A percentile compares a stretch with the other conserved stretches of the same genome.
These are phyloP conservation scores for Botrytis deweyae DNA, from an alignment of 2,329 filamentous ascomycete genomes.

Conservation along the genomic window DNA sequence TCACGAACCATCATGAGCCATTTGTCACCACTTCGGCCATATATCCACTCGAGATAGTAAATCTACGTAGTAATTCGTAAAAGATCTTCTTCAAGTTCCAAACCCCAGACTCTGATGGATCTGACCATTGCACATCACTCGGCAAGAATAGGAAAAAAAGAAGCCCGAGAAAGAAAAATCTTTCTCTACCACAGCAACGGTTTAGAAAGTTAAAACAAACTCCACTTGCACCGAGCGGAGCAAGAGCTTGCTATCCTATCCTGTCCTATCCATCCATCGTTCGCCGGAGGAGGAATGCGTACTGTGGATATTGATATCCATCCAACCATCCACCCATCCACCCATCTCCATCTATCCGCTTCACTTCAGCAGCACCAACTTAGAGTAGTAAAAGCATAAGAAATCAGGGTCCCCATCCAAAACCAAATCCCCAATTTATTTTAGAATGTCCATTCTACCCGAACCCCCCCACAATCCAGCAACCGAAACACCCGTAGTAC, in stretches of 20 bases:
- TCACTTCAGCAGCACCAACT: background rate
- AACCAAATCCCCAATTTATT: background rate
- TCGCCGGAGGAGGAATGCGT: background rate
- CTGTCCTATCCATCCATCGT: background rate
- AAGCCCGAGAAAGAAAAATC: background rate
- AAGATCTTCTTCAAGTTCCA: conserved; percentile 7
- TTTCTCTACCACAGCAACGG: conserved; percentile 19
- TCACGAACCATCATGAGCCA: conserved; percentile 9
- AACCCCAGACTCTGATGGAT: conserved; percentile 13
- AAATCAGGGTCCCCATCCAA: conserved; percentile 10
- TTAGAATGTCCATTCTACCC: background rate
- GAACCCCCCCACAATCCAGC: conserved; percentile 1
- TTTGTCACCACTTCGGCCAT: conserved; percentile 16
- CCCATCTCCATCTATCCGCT: background rate
- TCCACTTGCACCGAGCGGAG: conserved; percentile 9
- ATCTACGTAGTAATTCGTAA: background rate
- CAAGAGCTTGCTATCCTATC: background rate
- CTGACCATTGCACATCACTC: background rate
- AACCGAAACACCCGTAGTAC: background rate
- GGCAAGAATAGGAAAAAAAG: background rate
- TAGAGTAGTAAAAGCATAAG: background rate
- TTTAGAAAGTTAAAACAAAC: background rate
- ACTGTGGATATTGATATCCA: background rate
- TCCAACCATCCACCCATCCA: background rate
- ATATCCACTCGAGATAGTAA: background rate